These are phyloP conservation scores for Neltuma alba DNA, from an alignment of 306 rosid genomes.

Conservation along the genomic window DNA sequence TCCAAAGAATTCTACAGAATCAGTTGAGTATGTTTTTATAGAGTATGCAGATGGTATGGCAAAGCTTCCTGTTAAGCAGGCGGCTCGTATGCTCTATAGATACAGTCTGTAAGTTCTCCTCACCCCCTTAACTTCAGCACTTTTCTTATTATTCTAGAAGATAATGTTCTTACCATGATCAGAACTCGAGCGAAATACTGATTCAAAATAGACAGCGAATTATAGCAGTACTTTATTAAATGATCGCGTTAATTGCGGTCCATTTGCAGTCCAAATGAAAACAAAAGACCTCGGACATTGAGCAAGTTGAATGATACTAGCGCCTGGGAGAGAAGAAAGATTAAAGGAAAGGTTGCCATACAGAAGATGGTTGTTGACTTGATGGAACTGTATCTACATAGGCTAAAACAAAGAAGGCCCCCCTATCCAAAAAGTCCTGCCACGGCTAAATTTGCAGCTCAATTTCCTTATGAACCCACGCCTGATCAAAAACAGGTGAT, in stretches of 20 bases:
- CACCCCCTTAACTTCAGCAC: neutral
- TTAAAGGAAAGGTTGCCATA: slow-evolving; percentile 86
- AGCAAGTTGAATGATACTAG: slow-evolving; percentile 81
- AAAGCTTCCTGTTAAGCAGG: slow-evolving; percentile 85
- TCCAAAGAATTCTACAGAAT: slow-evolving; percentile 53
- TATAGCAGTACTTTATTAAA: slow-evolving; percentile 24
- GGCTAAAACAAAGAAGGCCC: slow-evolving; percentile 86
- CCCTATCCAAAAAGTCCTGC: slow-evolving; percentile 64
- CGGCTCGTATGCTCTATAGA: slow-evolving; percentile 90
- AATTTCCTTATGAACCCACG: slow-evolving; percentile 77
- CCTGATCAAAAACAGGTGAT: slow-evolving; percentile 86
- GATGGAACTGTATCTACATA: slow-evolving; percentile 91
- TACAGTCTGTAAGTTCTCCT: slow-evolving; percentile 71
- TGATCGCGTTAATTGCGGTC: slow-evolving; percentile 21
- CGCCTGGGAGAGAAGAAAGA: slow-evolving; percentile 82
- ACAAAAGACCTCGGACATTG: slow-evolving; percentile 73
- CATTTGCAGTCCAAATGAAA: slow-evolving; percentile 81
- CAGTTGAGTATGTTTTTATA: slow-evolving; percentile 79
- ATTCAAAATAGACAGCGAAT: neutral
- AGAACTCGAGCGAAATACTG: neutral
- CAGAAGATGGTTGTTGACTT: slow-evolving; percentile 98
- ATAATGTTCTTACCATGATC: slow-evolving; percentile 5
- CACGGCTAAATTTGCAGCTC: slow-evolving; percentile 60
- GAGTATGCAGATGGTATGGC: slow-evolving; percentile 99
- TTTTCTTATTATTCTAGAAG: slow-evolving; percentile 9